phyloP scores from a whole-genome alignment of 768 basidiomycete species.

The Amanita pseudoporphyria region DNA sequence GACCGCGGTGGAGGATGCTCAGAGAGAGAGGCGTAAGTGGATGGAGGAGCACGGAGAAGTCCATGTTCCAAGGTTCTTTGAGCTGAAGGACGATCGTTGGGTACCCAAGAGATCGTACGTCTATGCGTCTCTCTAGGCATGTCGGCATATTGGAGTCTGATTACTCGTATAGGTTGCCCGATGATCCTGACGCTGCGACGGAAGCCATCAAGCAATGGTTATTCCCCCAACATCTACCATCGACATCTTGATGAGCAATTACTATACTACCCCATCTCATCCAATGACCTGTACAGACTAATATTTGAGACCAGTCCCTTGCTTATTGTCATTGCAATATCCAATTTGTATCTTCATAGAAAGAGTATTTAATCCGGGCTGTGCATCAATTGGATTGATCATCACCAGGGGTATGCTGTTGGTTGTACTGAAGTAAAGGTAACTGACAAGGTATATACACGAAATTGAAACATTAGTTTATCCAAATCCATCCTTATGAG shows the following conservation, averaged over 20 bases:
- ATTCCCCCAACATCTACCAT: slow-evolving; percentile 29
- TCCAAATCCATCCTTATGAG: not conserved
- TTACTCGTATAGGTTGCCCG: slow-evolving; percentile 46
- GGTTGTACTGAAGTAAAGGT: not conserved
- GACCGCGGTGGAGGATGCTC: slow-evolving; percentile 81
- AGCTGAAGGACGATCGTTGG: slow-evolving; percentile 68
- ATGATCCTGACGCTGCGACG: slow-evolving; percentile 57
- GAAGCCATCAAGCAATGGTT: slow-evolving; percentile 72
- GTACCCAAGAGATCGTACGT: slow-evolving; percentile 68
- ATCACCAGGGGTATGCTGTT: not conserved
- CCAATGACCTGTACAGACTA: not conserved
- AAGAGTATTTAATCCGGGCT: not conserved
- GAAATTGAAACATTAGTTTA: not conserved
- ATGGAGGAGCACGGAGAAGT: slow-evolving; percentile 65
- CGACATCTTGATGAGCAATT: not conserved
- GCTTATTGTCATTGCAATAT: slow-evolving; percentile 1
- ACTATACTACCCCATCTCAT: not conserved
- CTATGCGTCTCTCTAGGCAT: not conserved
- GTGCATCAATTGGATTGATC: not conserved
- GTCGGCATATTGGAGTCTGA: slow-evolving; percentile 4
- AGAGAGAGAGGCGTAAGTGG: slow-evolving; percentile 68
- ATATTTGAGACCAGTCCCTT: not conserved
- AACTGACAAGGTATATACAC: not conserved
- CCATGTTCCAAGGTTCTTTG: slow-evolving; percentile 78
- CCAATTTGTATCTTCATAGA: slow-evolving; percentile 7